phyloP scores from a whole-genome alignment of 78 protist species.

The Pigoraptor vietnamica region DNA sequence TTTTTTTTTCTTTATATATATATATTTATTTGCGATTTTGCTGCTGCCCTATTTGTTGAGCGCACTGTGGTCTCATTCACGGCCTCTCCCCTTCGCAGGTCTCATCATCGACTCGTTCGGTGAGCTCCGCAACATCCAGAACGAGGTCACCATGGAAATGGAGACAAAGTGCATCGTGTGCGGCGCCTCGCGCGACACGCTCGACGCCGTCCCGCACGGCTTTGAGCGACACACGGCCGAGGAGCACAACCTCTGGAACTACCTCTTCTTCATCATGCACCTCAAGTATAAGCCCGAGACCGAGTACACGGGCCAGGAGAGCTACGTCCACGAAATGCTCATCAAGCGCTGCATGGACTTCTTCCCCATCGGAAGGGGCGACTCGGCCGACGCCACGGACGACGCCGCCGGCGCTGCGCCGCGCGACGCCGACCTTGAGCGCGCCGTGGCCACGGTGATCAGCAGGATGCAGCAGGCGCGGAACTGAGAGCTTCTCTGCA shows the following conservation, averaged over 20 bases:
- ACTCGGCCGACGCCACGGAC: too few species aligned
- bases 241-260: slow-evolving; percentile 54
- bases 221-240: slow-evolving; percentile 19
- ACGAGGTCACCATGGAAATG: not conserved
- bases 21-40: too few species aligned
- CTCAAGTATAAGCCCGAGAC: slow-evolving; percentile 12
- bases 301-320: slow-evolving; percentile 40
- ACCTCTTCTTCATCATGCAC: slow-evolving; percentile 34
- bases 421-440: too few species aligned
- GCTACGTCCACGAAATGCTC: not conserved
- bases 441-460: too few species aligned
- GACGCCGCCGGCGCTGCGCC: too few species aligned
- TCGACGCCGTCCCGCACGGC: not conserved
- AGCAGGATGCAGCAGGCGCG: too few species aligned
- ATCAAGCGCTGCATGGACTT: not conserved
- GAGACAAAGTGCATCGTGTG: not conserved
- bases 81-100: slow-evolving; percentile 30
- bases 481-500: too few species aligned
- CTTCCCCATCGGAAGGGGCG: slow-evolving; percentile 2
- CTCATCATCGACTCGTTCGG: slow-evolving; percentile 58
- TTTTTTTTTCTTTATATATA: too few species aligned
- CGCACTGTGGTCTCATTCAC: too few species aligned
- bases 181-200: not conserved
- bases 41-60: too few species aligned
- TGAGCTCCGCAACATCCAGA: slow-evolving; percentile 20